A percentile compares a stretch with the other conserved stretches of the same genome.
These are phyloP conservation scores for Luffa aegyptiaca DNA, from an alignment of 306 rosid genomes.

Conservation along the genomic window DNA sequence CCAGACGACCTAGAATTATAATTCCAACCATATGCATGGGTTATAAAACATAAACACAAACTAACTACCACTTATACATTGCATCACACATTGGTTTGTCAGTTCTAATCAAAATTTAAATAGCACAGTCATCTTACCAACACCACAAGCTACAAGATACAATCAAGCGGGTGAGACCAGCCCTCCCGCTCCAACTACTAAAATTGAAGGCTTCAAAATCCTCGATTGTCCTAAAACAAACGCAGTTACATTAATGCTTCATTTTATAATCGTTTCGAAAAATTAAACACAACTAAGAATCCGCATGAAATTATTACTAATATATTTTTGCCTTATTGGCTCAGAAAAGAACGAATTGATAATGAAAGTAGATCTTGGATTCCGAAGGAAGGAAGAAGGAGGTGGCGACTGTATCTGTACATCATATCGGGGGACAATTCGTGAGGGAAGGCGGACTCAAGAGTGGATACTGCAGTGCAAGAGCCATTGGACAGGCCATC, in stretches of 20 bases:
- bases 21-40: slow-evolving; percentile 16
- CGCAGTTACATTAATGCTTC: background rate
- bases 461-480: slow-evolving; percentile 17
- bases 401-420: slow-evolving; percentile 93
- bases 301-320: too few species aligned
- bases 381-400: slow-evolving; percentile 83
- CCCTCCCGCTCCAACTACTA: slow-evolving; percentile 95
- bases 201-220: slow-evolving; percentile 64
- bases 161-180: slow-evolving; percentile 85
- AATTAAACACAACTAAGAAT: too few species aligned
- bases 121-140: slow-evolving; percentile 37
- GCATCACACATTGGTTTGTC: background rate
- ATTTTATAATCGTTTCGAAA: background rate
- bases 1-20: slow-evolving; percentile 52
- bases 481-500: slow-evolving; percentile 26
- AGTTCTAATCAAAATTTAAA: background rate
- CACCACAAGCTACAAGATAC: slow-evolving; percentile 85
- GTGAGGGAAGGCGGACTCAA: slow-evolving; percentile 18
- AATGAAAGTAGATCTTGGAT: slow-evolving; percentile 45
- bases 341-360: background rate
- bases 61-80: background rate
- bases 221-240: slow-evolving; percentile 53
- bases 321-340: too few species aligned
- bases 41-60: background rate
- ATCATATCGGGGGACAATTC: slow-evolving; percentile 55